Evolutionary conservation across 2,329 filamentous ascomycete genomes (phyloP), one percentile per base, ranked within the genome.

Genomic region (Purpureocillium takamizusanense): DNA sequence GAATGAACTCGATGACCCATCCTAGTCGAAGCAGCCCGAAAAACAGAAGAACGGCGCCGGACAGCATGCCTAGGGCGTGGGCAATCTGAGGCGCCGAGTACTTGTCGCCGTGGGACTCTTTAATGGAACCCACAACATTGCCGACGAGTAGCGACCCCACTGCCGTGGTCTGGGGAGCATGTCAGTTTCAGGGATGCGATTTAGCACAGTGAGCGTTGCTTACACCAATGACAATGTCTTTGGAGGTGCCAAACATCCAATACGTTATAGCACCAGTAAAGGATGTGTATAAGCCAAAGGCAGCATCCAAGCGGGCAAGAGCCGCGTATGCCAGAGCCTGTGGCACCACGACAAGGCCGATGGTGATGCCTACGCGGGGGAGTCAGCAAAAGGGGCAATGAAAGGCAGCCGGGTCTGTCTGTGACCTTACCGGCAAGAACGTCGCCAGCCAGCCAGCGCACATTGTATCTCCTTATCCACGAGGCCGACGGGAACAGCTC

Each of bases 191-290:
- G n/a, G n/a, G n/a, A 25, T 25, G 10, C 6, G 21, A 25, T 10
- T 10, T 5, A 25, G 10, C 5, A 25, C 6, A 25, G 21, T 25
- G 21, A 10, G 21, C 5, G 21, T 25, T 25, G 47, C 64, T 30
- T 56, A 69, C 66, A 18, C 84, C 84, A 41, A 89, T 88, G 9
- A 84, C 86, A 54, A 90, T 88, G 56, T 90, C 85, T 53, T 88
- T 89, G 7, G 85, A 89, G 0, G 84, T 89, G 28, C 83, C 85
- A 53, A 89, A 89, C 41, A 86, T 74, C 83, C 84, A 89, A 62
- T 90, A 90, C 37, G 87, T 69, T 37, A 86, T 62, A 25, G 86
- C 83, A 36, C 85, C 85, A 57, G 87, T 83, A 52, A 90, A 90
- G 0, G 84, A 88, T 0, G 85, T 86, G 60, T 90, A 90, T 0